A percentile compares a stretch with the other conserved stretches of the same genome.
Evolutionary conservation across 2,329 filamentous ascomycete genomes (phyloP).

Genomic region (Scedosporium dehoogii): DNA sequence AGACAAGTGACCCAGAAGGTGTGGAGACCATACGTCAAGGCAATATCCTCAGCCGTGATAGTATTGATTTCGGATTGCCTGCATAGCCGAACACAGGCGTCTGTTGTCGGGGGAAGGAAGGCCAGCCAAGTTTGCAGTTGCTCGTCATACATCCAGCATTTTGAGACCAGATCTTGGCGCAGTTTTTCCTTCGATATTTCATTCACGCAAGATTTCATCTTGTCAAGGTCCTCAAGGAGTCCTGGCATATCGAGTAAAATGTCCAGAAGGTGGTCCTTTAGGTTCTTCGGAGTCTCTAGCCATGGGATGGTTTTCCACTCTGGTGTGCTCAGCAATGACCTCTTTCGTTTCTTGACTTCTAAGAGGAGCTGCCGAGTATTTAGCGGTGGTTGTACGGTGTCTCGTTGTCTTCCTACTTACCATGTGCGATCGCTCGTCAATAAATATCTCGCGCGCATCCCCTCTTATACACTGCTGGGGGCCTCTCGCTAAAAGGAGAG

Average conservation of each 20-base stretch:
- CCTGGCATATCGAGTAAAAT: conserved; percentile 8
- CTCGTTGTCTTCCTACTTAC: neutral
- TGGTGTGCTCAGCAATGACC: neutral
- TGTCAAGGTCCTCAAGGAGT: conserved; percentile 5
- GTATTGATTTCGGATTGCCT: neutral
- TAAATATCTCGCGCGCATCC: neutral
- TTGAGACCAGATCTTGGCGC: neutral
- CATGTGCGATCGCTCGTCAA: neutral
- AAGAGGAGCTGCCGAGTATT: neutral
- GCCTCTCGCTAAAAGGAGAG: neutral
- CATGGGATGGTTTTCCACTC: conserved; percentile 8
- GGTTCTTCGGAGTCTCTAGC: conserved; percentile 31
- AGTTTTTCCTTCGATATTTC: neutral
- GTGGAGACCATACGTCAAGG: neutral
- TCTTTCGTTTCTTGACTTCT: neutral
- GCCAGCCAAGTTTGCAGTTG: neutral
- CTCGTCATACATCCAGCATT: neutral
- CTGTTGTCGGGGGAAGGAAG: neutral
- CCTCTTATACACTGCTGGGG: neutral
- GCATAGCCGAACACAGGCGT: neutral
- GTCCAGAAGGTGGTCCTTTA: conserved; percentile 18
- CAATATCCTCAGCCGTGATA: neutral
- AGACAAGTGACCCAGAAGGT: neutral
- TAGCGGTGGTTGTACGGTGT: neutral
- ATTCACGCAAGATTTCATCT: neutral